phyloP scores from a whole-genome alignment of 441 rosid species.

The Manihot esculenta region DNA sequence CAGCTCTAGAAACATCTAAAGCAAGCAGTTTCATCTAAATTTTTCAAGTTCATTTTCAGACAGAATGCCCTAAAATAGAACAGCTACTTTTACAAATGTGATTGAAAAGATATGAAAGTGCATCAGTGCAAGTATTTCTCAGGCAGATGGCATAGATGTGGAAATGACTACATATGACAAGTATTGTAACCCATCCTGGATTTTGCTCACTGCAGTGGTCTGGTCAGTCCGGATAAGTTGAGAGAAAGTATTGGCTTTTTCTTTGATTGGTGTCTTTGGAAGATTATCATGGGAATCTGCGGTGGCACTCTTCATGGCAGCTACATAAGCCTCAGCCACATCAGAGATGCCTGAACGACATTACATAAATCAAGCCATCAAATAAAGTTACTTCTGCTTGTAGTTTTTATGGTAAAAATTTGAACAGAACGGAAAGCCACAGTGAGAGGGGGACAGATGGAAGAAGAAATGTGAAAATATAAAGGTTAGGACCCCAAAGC shows the following conservation, averaged over 20 bases:
- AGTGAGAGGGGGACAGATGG: not conserved
- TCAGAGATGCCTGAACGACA: slow-evolving; percentile 75
- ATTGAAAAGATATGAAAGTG: not conserved
- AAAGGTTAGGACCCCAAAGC: not conserved
- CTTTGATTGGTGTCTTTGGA: slow-evolving; percentile 54
- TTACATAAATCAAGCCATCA: slow-evolving; percentile 5
- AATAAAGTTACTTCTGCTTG: not conserved
- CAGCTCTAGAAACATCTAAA: not conserved
- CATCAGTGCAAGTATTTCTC: slow-evolving; percentile 21
- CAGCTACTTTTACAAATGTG: slow-evolving; percentile 42
- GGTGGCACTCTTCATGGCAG: slow-evolving; percentile 56
- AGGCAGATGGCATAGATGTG: slow-evolving; percentile 71
- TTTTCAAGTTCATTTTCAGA: slow-evolving; percentile 11
- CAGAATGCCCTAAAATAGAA: slow-evolving; percentile 15
- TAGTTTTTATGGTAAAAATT: not conserved
- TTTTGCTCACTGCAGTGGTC: slow-evolving; percentile 60
- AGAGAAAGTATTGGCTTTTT: slow-evolving; percentile 64
- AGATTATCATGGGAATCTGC: slow-evolving; percentile 53
- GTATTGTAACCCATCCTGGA: slow-evolving; percentile 83
- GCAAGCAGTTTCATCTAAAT: slow-evolving; percentile 5
- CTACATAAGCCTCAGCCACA: slow-evolving; percentile 75
- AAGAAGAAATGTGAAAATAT: not conserved
- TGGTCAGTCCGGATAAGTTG: slow-evolving; percentile 60
- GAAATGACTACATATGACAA: slow-evolving; percentile 69
- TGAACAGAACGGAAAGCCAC: not conserved